Base-by-base conservation (phyloP, 306 rosid genomes). In the Vicia faba region DNA sequence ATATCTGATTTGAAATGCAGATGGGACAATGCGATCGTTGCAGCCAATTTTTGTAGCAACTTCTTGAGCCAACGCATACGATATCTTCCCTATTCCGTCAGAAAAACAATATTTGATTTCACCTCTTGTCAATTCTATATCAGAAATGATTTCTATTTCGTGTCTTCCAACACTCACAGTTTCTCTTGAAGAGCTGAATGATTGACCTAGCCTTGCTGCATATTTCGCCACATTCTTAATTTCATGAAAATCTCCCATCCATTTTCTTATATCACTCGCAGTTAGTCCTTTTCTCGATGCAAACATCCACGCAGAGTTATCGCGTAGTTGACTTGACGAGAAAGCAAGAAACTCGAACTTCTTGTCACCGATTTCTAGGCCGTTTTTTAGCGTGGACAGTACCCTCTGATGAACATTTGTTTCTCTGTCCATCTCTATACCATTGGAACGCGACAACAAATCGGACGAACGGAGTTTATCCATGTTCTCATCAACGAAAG, bases 1-100 rank as follows among this genome's bases (percentile, higher is more conserved):
- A 73, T 88, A 91, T 39, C 97, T 85, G 69, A 91, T 88, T 81
- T 91, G 97, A 83, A 91, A 91, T 50, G 96, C 91, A 33, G 95
- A 91, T n/a, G 97, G 97, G 53, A 40, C 16, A 4, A 58, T 33
- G 14, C 40, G 33, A 19, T 75, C 75, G 18, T 5, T 68, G 48
- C 43, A 53, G 66, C 86, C 81, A 78, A 90, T 87, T 77, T 85
- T 85, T 48, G 6, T 1, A 39, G 92, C 92, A 48, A 91, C 97
- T 73, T 54, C 67, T 76, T 14, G 59, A 5, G 97, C 96, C 79
- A 89, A 79, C 56, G 72, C 48, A 14, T 74, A 51, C 44, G 97
- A 89, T 80, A 89, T 83, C 76, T 91, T 91, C 61, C 96, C 97
- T 72, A 91, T 87, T 6, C 96, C 97, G 66, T 89, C 95, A 26